Conservation (phyloP, 2,329 filamentous ascomycete species). For the Cordyceps farinosa region DNA sequence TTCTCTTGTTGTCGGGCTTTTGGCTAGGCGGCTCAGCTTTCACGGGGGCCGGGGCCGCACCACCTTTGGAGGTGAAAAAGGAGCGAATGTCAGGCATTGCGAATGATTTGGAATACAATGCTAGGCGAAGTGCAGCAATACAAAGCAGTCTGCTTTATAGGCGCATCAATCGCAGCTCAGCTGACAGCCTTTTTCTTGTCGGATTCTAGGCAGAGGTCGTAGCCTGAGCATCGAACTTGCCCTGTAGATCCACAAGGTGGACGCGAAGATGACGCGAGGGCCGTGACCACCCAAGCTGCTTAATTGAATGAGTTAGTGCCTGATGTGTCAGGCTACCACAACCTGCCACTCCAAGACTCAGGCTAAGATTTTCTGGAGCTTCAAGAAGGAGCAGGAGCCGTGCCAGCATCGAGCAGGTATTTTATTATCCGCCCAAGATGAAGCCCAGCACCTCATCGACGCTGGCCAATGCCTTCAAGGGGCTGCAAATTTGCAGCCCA, state of each 20-base stretch:
- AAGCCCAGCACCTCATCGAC: conserved; percentile 41
- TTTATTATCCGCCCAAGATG: conserved; percentile 37
- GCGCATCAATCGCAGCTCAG: conserved; percentile 19
- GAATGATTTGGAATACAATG: conserved; percentile 8
- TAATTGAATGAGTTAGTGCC: conserved; percentile 28
- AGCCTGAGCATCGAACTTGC: conserved; percentile 33
- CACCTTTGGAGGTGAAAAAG: conserved; percentile 80
- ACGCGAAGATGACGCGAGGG: conserved; percentile 47
- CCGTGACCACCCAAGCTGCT: conserved; percentile 33
- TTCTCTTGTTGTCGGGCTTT: conserved; percentile 43
- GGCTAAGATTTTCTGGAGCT: conserved; percentile 34
- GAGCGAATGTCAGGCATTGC: conserved; percentile 85
- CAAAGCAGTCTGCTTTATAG: conserved; percentile 23
- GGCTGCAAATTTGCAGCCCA: conserved; percentile 44
- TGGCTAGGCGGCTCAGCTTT: conserved; percentile 45
- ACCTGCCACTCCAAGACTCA: background rate
- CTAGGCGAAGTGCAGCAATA: background rate
- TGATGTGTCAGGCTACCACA: conserved; percentile 26
- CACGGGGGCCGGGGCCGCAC: conserved; percentile 51
- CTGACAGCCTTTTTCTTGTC: background rate
- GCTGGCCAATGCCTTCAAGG: conserved; percentile 49
- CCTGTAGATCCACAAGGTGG: conserved; percentile 25
- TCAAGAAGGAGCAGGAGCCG: conserved; percentile 17
- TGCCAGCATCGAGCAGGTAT: conserved; percentile 20
- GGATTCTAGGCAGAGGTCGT: conserved; percentile 21